Base-by-base conservation (phyloP, 2,329 filamentous ascomycete genomes). In the Cladosporium velox region DNA sequence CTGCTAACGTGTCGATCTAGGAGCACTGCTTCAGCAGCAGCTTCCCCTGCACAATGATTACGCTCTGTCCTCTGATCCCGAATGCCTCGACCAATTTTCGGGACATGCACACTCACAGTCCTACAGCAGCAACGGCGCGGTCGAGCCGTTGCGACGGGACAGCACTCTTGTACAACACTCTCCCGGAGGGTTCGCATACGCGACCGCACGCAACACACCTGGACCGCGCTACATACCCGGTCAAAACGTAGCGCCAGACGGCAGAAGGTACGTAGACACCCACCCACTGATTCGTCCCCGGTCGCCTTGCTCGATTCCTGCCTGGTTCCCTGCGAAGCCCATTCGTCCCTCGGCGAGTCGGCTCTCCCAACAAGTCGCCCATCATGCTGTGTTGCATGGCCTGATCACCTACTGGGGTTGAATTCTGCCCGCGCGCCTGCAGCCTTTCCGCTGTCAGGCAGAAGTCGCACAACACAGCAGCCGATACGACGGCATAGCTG, bases 81-180 rank as follows among this genome's bases (percentile, higher is more conserved):
- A 82, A 71, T 82, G 78, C 77, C 77, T 79, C 73, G 79, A 82
- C 67, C 78, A 80, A 64, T 80, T 81, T 72, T 73, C 76, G 67
- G 72, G 75, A 69, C 79, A 82, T 79, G 78, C 79, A 75, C 77
- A 81, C 77, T 80, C 81, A 75, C 75, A 73, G 69, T 73, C 75
- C 68, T 82, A 79, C 76, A 75, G 78, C 71, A 73, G 73, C 74
- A 73, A 74, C 68, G 71, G 69, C 65, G 76, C 79, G 71, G 79
- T 83, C 72, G 83, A 85, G 72, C 79, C 79, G 69, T 77, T 80
- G 74, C 81, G 83, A 72, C 83, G 83, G 78, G 82, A 85, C 75
- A 80, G 79, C 72, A 74, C 77, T 67, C 77, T 85, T 72, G 77
- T 78, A 70, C 80, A 83, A 72, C 79, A 81, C 73, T 73, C 80